phyloP scores from a whole-genome alignment of 768 basidiomycete genomes.

The Cystobasidium onofrii region DNA sequence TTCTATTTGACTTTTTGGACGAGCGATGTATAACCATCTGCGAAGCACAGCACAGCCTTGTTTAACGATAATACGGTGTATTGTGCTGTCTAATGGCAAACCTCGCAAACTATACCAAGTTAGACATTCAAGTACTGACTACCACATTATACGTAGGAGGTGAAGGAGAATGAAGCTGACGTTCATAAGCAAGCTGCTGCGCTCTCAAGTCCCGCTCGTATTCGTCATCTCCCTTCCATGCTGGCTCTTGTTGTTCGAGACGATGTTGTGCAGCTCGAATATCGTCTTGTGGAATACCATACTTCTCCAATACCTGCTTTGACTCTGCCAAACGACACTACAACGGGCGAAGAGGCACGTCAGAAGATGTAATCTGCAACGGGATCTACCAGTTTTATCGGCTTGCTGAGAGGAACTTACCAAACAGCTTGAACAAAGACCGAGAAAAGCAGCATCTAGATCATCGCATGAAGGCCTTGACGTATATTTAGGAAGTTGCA shows the following conservation, averaged over 20 bases:
- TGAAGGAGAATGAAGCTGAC: background rate
- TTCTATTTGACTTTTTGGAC: too few species aligned
- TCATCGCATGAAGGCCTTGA: background rate
- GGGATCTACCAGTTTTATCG: too few species aligned
- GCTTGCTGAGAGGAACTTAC: too few species aligned
- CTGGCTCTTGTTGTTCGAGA: background rate
- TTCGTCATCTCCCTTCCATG: background rate
- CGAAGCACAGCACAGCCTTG: too few species aligned
- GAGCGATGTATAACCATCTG: too few species aligned
- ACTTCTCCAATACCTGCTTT: background rate
- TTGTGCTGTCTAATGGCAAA: too few species aligned
- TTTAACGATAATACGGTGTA: too few species aligned
- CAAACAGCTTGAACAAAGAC: conserved; percentile 13
- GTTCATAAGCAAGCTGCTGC: background rate
- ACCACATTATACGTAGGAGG: background rate
- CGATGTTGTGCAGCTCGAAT: background rate
- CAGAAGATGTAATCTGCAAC: too few species aligned
- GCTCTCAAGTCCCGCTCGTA: background rate
- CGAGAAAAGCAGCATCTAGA: conserved; percentile 16
- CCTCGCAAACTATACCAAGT: too few species aligned
- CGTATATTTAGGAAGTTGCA: conserved; percentile 25
- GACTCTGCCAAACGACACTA: conserved; percentile 18
- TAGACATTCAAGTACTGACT: background rate
- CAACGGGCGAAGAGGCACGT: background rate
- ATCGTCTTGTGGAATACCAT: conserved; percentile 21